Evolutionary conservation across 2,329 filamentous ascomycete genomes (phyloP), one percentile per base, ranked within the genome.

Genomic region (Pseudocercospora eumusae): DNA sequence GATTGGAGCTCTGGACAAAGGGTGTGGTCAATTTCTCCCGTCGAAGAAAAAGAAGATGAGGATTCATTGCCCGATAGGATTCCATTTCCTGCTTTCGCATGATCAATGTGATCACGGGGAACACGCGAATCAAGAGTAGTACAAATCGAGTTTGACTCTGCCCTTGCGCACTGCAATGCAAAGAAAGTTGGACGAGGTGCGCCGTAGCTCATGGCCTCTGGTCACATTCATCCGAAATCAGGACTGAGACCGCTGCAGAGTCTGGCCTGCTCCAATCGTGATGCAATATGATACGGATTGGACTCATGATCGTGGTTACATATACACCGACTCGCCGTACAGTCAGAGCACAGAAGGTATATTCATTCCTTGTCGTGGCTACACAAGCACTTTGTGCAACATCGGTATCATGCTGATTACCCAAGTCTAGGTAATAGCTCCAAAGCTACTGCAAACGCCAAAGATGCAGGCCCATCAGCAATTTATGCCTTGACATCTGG

Each of bases 401-500:
- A 7, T 52, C 15, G 15, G 15, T 28, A 52, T 52, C 47, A 28
- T 27, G 47, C 47, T 52, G n/a, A 18, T 28, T 18, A n/a, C 47
- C 21, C 21, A 7, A 28, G 25, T 28, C 10, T 28, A 15, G 10
- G 1, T n/a, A n/a, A n/a, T n/a, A 27, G 20, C 25, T 25, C 21
- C 23, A n/a, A n/a, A 25, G 21, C 23, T 52, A 28, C 23, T 25
- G 2, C 47, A 23, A 52, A 52, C 47, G 47, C 47, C 47, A 2
- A 25, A 25, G 9, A 28, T 25, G 47, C 25, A 28, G 23, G 21
- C 4, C 3, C 15, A 7, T 15, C 15, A 7, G 36, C 36, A 6
- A 52, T 36, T 45, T 57, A 63, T 47, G 54, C 58, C 53, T 63
- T 52, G 4, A 63, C 57, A 36, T 63, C 61, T 18, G 61, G 56